These are phyloP conservation scores for Scortechinia acanthostroma DNA, from an alignment of 2,329 filamentous ascomycete genomes.

Conservation along the genomic window DNA sequence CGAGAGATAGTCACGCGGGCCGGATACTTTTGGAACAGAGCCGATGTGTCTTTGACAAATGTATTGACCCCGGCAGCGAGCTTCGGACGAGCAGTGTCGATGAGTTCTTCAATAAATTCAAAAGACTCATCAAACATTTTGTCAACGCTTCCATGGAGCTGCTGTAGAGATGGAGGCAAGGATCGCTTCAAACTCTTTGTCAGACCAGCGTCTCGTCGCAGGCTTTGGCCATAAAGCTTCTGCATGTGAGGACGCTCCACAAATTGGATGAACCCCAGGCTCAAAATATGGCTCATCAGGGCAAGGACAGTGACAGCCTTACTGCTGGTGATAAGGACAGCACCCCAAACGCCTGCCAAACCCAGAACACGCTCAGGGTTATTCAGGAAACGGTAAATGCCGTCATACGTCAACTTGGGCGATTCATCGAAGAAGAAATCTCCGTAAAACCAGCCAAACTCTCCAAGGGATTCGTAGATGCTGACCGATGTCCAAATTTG, in stretches of 20 bases:
- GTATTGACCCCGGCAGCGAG: slow-evolving; percentile 79
- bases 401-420: slow-evolving; percentile 85
- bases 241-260: slow-evolving; percentile 97
- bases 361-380: slow-evolving; percentile 93
- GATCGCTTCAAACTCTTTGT: slow-evolving; percentile 86
- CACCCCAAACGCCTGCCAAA: slow-evolving; percentile 89
- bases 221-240: slow-evolving; percentile 81
- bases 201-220: slow-evolving; percentile 81
- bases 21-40: slow-evolving; percentile 83
- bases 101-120: slow-evolving; percentile 83
- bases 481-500: slow-evolving; percentile 90
- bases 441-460: slow-evolving; percentile 98
- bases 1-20: slow-evolving; percentile 77
- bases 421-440: slow-evolving; percentile 95
- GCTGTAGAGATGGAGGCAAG: slow-evolving; percentile 74
- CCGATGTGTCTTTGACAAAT: slow-evolving; percentile 79
- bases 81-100: slow-evolving; percentile 79
- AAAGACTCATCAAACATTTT: slow-evolving; percentile 78
- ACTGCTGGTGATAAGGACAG: slow-evolving; percentile 88
- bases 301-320: slow-evolving; percentile 80
- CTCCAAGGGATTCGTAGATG: slow-evolving; percentile 89
- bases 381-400: slow-evolving; percentile 96
- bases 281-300: slow-evolving; percentile 76
- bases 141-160: slow-evolving; percentile 81
- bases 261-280: slow-evolving; percentile 80